Evolutionary conservation across 495 filamentous ascomycete species (phyloP).

Genomic region (Bryoglossum gracile): DNA sequence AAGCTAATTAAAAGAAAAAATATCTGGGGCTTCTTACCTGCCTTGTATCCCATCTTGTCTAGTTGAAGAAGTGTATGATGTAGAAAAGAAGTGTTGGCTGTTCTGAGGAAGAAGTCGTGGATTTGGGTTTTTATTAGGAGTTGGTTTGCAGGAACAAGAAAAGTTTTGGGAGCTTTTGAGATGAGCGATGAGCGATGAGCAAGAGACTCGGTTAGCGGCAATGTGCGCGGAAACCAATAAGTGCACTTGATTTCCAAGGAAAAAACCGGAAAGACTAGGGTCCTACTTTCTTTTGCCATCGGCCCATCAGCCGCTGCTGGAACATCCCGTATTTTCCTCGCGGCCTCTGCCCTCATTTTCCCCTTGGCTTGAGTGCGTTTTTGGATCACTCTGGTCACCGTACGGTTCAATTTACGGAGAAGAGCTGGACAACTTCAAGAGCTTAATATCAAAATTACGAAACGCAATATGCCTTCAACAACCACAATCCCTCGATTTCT

Average conservation of each 20-base stretch:
- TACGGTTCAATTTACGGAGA: too few species aligned
- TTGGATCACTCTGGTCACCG: background rate
- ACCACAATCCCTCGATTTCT: constrained; percentile 45
- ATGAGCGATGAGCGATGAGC: too few species aligned
- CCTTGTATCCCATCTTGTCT: constrained; percentile 25
- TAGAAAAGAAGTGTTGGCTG: constrained; percentile 13
- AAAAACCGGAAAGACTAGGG: too few species aligned
- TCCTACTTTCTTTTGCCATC: too few species aligned
- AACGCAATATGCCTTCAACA: constrained; percentile 32
- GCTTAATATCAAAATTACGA: background rate
- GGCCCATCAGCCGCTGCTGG: background rate
- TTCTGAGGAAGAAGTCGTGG: constrained; percentile 23
- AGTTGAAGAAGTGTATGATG: constrained; percentile 12
- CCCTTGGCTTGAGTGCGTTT: background rate
- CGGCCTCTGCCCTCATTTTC: too few species aligned
- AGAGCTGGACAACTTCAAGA: background rate
- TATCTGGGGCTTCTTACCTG: constrained; percentile 33
- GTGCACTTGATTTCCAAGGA: too few species aligned
- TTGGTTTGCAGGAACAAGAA: background rate
- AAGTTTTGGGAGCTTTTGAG: background rate
- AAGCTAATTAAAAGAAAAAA: too few species aligned
- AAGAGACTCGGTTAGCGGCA: too few species aligned
- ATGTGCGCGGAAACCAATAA: too few species aligned
- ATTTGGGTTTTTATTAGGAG: background rate
- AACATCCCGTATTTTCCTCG: too few species aligned